A percentile compares a stretch with the other conserved stretches of the same genome.
These are phyloP conservation scores for Tricholoma hemisulphureum DNA, from an alignment of 768 basidiomycete species.

Conservation along the genomic window DNA sequence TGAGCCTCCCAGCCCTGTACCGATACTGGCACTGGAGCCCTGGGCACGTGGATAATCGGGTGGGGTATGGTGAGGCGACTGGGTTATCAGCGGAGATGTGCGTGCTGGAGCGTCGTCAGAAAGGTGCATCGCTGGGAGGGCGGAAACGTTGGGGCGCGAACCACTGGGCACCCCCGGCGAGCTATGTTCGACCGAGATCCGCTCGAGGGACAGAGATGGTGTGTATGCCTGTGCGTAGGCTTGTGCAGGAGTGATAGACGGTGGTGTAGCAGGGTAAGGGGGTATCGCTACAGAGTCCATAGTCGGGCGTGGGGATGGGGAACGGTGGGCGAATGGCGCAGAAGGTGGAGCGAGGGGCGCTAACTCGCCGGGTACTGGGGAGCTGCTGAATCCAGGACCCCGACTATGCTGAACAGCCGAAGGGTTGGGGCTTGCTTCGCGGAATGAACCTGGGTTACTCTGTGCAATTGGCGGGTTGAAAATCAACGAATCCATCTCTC, in stretches of 20 bases:
- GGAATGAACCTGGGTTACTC: slow-evolving; percentile 10
- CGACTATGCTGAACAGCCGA: slow-evolving; percentile 17
- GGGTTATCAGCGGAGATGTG: slow-evolving; percentile 10
- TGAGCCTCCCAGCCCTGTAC: neutral
- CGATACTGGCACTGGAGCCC: neutral
- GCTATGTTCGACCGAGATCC: neutral
- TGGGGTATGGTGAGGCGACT: slow-evolving; percentile 42
- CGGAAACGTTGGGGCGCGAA: neutral
- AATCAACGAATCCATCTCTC: slow-evolving; percentile 60
- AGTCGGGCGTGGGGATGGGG: slow-evolving; percentile 37
- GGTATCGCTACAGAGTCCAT: slow-evolving; percentile 23
- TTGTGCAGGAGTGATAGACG: slow-evolving; percentile 14
- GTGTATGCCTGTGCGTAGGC: slow-evolving; percentile 1
- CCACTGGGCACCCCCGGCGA: neutral
- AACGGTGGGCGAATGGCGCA: slow-evolving; percentile 39
- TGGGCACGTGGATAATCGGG: slow-evolving; percentile 43
- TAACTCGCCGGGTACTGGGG: neutral
- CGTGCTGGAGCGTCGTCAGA: neutral
- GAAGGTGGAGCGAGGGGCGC: slow-evolving; percentile 35
- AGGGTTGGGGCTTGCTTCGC: slow-evolving; percentile 16
- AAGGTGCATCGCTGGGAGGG: neutral
- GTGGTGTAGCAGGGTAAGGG: slow-evolving; percentile 16
- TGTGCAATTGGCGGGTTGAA: slow-evolving; percentile 23
- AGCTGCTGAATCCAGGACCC: slow-evolving; percentile 7
- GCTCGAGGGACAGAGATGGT: neutral